phyloP scores from a whole-genome alignment of 768 basidiomycete genomes.

The Trametopsis cervina region DNA sequence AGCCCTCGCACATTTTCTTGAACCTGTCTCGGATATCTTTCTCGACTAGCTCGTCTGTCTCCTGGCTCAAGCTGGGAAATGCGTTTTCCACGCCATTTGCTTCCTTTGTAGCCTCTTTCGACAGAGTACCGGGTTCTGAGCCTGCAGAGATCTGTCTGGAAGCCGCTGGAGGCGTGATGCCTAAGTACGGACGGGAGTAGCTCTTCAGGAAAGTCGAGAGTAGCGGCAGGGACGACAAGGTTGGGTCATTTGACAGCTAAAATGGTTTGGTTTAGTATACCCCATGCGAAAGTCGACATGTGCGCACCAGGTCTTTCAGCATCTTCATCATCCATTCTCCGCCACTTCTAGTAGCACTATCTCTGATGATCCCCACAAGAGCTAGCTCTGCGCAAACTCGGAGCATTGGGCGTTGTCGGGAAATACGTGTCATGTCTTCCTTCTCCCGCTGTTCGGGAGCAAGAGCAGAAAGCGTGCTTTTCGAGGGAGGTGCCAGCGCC shows the following conservation, averaged over 20 bases:
- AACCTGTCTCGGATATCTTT: conserved; percentile 83
- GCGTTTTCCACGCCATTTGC: conserved; percentile 13
- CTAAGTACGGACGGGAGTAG: conserved; percentile 84
- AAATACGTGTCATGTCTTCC: conserved; percentile 75
- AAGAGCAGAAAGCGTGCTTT: conserved; percentile 47
- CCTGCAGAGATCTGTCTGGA: conserved; percentile 53
- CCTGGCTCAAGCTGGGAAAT: conserved; percentile 36
- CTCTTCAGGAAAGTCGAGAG: conserved; percentile 89
- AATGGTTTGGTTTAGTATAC: conserved; percentile 13
- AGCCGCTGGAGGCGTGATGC: conserved; percentile 47
- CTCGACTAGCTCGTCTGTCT: conserved; percentile 75
- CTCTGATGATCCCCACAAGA: conserved; percentile 75
- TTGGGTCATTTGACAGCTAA: conserved; percentile 84
- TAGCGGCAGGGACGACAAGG: conserved; percentile 80
- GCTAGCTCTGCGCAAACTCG: conserved; percentile 89
- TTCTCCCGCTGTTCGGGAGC: conserved; percentile 83
- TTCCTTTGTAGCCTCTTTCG: conserved; percentile 27
- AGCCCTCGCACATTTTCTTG: conserved; percentile 88
- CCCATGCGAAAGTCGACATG: conserved; percentile 21
- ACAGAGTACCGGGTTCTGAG: conserved; percentile 51
- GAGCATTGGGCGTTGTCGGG: conserved; percentile 78
- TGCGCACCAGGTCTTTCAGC: conserved; percentile 71
- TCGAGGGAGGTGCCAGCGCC: conserved; percentile 53
- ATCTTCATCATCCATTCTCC: conserved; percentile 89
- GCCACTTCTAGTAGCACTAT: conserved; percentile 61